Evolutionary conservation across 2,329 filamentous ascomycete species (phyloP).

Genomic region (Colletotrichum orbiculare): DNA sequence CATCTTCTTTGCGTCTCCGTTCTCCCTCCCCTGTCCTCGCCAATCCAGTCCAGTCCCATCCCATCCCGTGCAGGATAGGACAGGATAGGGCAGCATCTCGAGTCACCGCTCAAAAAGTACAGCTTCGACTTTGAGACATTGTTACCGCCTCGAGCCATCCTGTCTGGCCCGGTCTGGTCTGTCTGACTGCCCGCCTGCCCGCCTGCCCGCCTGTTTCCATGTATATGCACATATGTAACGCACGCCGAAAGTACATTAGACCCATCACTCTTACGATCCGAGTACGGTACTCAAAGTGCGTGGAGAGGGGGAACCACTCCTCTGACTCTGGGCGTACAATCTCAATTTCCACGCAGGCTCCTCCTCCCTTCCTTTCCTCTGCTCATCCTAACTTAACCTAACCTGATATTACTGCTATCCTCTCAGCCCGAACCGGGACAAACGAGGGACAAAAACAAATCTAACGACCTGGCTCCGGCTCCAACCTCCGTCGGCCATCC

Average conservation of each 20-base stretch:
- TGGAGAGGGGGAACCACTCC: neutral
- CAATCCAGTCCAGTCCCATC: neutral
- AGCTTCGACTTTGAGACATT: slow-evolving; percentile 33
- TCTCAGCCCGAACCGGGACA: neutral
- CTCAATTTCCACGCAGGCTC: slow-evolving; percentile 32
- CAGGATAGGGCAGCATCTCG: slow-evolving; percentile 11
- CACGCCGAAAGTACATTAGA: too few species aligned
- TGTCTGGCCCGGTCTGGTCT: slow-evolving; percentile 4
- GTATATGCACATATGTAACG: neutral
- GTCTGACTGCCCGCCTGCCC: neutral
- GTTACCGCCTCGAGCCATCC: slow-evolving; percentile 33
- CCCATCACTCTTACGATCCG: too few species aligned
- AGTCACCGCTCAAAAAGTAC: slow-evolving; percentile 35
- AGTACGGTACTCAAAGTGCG: neutral
- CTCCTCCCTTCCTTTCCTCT: slow-evolving; percentile 12
- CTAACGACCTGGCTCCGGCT: neutral
- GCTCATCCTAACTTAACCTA: slow-evolving; percentile 23
- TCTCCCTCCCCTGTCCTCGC: slow-evolving; percentile 9
- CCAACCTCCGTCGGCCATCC: slow-evolving; percentile 1
- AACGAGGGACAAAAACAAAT: neutral
- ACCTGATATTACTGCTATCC: slow-evolving; percentile 22
- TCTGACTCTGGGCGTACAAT: slow-evolving; percentile 28
- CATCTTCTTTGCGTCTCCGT: slow-evolving; percentile 13
- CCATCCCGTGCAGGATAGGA: too few species aligned
- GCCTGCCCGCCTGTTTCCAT: slow-evolving; percentile 1